Percentiles rank a stretch among this genome's conserved stretches.
Conservation (phyloP, 805 yeast genomes). For the Kluyveromyces siamensis region DNA sequence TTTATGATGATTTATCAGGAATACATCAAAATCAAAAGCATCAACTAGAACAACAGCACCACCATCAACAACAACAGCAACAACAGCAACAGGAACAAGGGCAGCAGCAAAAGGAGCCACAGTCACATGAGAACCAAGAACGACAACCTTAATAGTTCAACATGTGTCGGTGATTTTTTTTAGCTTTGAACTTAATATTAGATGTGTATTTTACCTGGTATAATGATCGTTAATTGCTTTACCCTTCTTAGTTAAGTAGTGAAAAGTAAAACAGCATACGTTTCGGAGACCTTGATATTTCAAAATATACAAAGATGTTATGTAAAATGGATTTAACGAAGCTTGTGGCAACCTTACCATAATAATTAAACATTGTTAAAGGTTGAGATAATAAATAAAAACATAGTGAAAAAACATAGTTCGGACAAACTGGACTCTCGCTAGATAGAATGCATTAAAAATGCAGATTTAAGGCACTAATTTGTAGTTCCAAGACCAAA, state of each 20-base stretch:
- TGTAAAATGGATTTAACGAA: background rate
- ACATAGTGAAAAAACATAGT: background rate
- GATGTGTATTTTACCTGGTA: background rate
- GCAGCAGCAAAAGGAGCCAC: background rate
- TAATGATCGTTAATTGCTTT: no score
- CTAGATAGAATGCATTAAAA: background rate
- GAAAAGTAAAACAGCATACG: background rate
- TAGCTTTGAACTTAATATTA: background rate
- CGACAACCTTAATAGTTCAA: no score
- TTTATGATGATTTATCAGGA: constrained; percentile 50
- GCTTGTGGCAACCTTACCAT: background rate
- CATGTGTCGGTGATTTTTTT: background rate
- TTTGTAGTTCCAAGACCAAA: background rate
- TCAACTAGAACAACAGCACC: background rate
- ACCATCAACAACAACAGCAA: background rate
- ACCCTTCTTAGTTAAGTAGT: no score
- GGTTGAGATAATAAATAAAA: background rate
- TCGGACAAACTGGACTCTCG: background rate
- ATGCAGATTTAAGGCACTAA: background rate
- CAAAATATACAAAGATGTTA: constrained; percentile 3
- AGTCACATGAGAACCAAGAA: no score
- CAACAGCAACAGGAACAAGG: background rate
- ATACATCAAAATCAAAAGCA: background rate
- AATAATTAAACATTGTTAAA: constrained; percentile 2
- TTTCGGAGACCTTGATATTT: constrained; percentile 3